These are phyloP conservation scores for Xylaria curta DNA, from an alignment of 495 filamentous ascomycete species.

Conservation along the genomic window DNA sequence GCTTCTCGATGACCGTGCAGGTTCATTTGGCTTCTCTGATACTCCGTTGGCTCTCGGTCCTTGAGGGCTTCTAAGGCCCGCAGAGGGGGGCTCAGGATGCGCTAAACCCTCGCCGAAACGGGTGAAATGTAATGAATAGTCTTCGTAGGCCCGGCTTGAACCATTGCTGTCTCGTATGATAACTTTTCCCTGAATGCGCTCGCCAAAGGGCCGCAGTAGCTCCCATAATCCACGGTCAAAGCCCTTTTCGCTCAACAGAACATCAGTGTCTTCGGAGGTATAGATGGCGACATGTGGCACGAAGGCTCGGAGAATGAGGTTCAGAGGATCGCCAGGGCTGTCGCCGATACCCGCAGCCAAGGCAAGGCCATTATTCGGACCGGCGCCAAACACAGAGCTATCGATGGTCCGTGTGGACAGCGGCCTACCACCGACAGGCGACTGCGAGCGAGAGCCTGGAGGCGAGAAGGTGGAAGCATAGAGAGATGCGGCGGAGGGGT, in stretches of 20 bases:
- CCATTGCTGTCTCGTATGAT: slow-evolving; percentile 89
- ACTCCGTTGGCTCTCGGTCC: slow-evolving; percentile 36
- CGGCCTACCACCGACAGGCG: slow-evolving; percentile 62
- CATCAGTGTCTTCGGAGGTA: slow-evolving; percentile 81
- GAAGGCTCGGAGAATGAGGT: slow-evolving; percentile 80
- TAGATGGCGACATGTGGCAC: slow-evolving; percentile 86
- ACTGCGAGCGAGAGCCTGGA: slow-evolving; percentile 61
- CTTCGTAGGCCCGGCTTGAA: slow-evolving; percentile 79
- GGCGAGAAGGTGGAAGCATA: slow-evolving; percentile 64
- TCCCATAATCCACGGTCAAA: slow-evolving; percentile 82
- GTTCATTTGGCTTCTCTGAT: slow-evolving; percentile 28
- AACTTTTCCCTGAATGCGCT: slow-evolving; percentile 84
- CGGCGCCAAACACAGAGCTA: slow-evolving; percentile 55
- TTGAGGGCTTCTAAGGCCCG: slow-evolving; percentile 43
- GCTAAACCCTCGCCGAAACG: slow-evolving; percentile 67
- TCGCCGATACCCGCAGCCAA: slow-evolving; percentile 56
- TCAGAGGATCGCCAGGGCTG: slow-evolving; percentile 67
- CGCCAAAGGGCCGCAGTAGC: slow-evolving; percentile 89
- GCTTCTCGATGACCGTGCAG: slow-evolving; percentile 25
- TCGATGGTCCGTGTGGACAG: slow-evolving; percentile 60
- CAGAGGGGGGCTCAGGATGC: slow-evolving; percentile 48
- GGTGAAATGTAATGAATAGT: slow-evolving; percentile 87
- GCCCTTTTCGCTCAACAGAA: slow-evolving; percentile 82
- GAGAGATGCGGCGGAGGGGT: slow-evolving; percentile 64
- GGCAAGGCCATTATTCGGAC: slow-evolving; percentile 47